Evolutionary conservation across 495 filamentous ascomycete species (phyloP), one percentile per base, ranked within the genome.

Genomic region (Staphylotrichum longicolle): DNA sequence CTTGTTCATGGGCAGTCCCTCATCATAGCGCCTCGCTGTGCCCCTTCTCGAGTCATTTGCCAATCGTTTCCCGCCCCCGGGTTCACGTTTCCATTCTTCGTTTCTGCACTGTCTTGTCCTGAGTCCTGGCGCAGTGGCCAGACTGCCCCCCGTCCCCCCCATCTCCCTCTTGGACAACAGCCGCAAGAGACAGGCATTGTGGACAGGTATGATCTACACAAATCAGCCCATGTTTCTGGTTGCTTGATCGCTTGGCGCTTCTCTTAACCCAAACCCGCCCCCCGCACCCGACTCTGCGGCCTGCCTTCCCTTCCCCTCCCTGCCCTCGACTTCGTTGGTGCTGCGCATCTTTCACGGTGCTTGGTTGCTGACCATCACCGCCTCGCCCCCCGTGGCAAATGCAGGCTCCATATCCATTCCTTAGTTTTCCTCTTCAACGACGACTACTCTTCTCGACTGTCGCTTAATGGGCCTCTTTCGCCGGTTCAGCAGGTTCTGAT

Each of bases 401-500:
- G 65, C 74, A 80, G 78, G 72, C 70, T 76, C 71, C 69, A 66
- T 74, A 62, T 74, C 45, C 76, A 66, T 71, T 75, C 73, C 64
- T 74, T 74, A 74, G 65, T 66, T 47, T 54, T 68, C 42, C 59
- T 57, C 40, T 34, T 50, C 62, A 59, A 69, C 56, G 60, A 57
- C 67, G 60, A 57, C 67, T 72, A 57, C 65, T 57, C 35, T 75
- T 71, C 63, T 68, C 68, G 68, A 71, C 64, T 64, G 39, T 66
- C 66, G 46, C 61, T 66, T 70, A 7, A 68, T 62, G 70, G 58
- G 60, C 66, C 42, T 68, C 15, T 57, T 69, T 70, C 63, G 66
- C 74, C 71, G 71, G 67, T 78, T 83, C 82, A 84, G 82, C 82
- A 78, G 82, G 82, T 74, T 83, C 82, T 84, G 82, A 82, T 79